phyloP scores from a whole-genome alignment of 1,139 yeast genomes.

The Suhomyces atakaporum region DNA sequence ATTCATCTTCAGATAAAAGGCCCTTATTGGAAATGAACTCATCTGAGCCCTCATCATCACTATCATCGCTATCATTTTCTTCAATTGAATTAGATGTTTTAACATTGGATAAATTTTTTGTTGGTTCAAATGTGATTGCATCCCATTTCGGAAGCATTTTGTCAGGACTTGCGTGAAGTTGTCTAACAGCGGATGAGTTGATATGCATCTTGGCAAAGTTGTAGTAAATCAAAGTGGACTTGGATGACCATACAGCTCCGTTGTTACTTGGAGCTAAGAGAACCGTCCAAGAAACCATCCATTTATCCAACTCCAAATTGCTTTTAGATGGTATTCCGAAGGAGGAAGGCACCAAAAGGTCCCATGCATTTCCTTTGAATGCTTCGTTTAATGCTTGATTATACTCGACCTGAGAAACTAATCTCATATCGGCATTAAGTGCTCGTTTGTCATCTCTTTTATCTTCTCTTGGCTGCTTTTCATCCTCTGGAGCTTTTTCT shows the following conservation, averaged over 20 bases:
- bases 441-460: constrained; percentile 15
- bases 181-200: constrained; percentile 57
- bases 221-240: constrained; percentile 68
- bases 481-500: constrained; percentile 12
- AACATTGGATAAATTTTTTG: no score
- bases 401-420: constrained; percentile 74
- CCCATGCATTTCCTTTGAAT: constrained; percentile 65
- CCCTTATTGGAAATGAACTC: constrained; percentile 42
- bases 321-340: constrained; percentile 70
- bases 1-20: constrained; percentile 38
- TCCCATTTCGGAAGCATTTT: constrained; percentile 44
- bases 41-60: constrained; percentile 29
- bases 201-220: constrained; percentile 78
- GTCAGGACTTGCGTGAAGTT: constrained; percentile 39
- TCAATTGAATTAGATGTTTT: neutral
- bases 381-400: constrained; percentile 66
- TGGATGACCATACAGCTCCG: constrained; percentile 70
- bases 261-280: constrained; percentile 59
- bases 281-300: constrained; percentile 85
- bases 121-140: no score
- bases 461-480: constrained; percentile 14
- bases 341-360: constrained; percentile 56
- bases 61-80: constrained; percentile 15
- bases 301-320: constrained; percentile 66
- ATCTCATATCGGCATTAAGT: constrained; percentile 48